Conservation (phyloP, 306 rosid species). For the Vigna hirtella region DNA sequence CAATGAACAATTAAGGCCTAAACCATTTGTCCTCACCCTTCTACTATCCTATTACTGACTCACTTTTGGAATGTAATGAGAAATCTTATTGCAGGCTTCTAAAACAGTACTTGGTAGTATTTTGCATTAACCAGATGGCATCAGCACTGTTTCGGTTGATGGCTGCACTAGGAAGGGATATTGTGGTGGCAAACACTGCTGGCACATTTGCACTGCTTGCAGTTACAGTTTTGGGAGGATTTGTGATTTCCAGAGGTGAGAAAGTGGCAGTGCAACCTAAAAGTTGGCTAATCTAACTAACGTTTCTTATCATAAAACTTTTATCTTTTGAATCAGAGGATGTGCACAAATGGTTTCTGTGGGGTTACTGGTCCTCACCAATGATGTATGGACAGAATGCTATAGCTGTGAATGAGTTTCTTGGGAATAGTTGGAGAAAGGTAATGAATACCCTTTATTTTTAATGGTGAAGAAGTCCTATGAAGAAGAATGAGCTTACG, state of each 20-base stretch:
- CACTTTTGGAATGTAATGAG: slow-evolving; percentile 28
- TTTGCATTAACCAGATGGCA: slow-evolving; percentile 86
- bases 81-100: slow-evolving; percentile 64
- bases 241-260: slow-evolving; percentile 78
- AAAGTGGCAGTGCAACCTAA: slow-evolving; percentile 9
- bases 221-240: slow-evolving; percentile 82
- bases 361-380: slow-evolving; percentile 89
- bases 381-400: slow-evolving; percentile 84
- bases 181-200: slow-evolving; percentile 71
- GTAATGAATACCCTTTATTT: slow-evolving; percentile 40
- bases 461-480: background rate
- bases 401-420: slow-evolving; percentile 81
- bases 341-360: slow-evolving; percentile 69
- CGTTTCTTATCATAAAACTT: background rate
- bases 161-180: slow-evolving; percentile 76
- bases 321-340: slow-evolving; percentile 52
- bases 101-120: slow-evolving; percentile 69
- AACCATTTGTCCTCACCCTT: background rate
- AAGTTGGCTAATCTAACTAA: background rate
- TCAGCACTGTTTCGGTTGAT: slow-evolving; percentile 75
- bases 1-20: background rate
- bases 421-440: slow-evolving; percentile 74
- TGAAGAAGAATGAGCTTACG: slow-evolving; percentile 10
- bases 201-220: slow-evolving; percentile 71
- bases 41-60: slow-evolving; percentile 16